Evolutionary conservation across 1,284 basidiomycete species (phyloP), one percentile per base, ranked within the genome.

Genomic region (Athelia psychrophila): DNA sequence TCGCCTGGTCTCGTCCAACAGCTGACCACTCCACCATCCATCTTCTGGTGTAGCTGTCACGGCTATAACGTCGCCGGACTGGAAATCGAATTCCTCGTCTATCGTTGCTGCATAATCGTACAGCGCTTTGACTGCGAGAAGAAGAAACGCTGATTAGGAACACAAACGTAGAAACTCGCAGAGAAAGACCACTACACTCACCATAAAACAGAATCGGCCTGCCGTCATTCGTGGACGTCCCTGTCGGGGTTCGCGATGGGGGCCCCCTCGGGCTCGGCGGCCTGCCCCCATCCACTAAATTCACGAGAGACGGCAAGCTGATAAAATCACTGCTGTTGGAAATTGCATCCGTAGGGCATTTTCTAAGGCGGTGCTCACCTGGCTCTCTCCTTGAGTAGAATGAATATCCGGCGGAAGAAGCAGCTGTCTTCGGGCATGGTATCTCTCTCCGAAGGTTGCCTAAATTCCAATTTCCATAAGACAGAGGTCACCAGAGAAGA

Each of bases 101-200:
- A 91, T 91, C 18, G 89, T 86, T 22, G 95, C 94, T 15, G 74
- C 71, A 62, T 98, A 97, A 66, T 97, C 93, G 67, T 95, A 97
- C 61, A 98, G 70, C 32, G 95, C 95, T 76, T 92, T 91, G 55
- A 95, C 93, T 91, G n/a, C n/a, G n/a, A n/a, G n/a, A n/a, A n/a
- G n/a, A n/a, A 50, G 19, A 50, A 49, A 33, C 3, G 9, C 18
- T n/a, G n/a, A 13, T 20, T 20, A 35, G 38, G 18, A 47, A 33
- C 18, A 45, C 49, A 12, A 12, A 16, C 16, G 33, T n/a, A n/a
- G n/a, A n/a, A 5, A 9, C n/a, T 27, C 38, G 53, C 46, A 51
- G 38, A n/a, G 56, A 32, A 62, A 5, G n/a, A n/a, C n/a, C n/a
- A 30, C 27, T 30, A 16, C 44, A 64, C 72, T 52, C 53, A 90